These are phyloP conservation scores for Passalora sequoiae DNA, from an alignment of 2,329 filamentous ascomycete genomes.

Conservation along the genomic window DNA sequence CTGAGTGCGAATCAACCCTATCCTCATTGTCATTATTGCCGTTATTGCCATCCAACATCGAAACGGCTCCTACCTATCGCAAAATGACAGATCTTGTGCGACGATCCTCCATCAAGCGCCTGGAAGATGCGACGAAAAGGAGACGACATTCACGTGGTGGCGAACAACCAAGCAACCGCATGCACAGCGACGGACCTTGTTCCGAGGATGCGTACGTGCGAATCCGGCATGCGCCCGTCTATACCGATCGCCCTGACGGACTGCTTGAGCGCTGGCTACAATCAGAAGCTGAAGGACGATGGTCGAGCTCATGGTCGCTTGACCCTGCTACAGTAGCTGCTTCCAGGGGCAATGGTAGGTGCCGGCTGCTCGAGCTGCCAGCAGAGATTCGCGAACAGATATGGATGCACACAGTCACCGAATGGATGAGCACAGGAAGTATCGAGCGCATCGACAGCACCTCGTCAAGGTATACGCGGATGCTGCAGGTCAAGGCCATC, in stretches of 20 bases:
- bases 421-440: constrained; percentile 13
- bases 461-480: not conserved
- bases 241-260: not conserved
- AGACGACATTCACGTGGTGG: too few species aligned
- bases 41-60: too few species aligned
- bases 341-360: not conserved
- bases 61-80: too few species aligned
- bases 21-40: too few species aligned
- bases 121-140: too few species aligned
- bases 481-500: constrained; percentile 16
- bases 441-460: not conserved
- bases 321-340: not conserved
- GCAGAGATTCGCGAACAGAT: constrained; percentile 22
- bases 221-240: not conserved
- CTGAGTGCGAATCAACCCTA: too few species aligned
- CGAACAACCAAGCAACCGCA: too few species aligned
- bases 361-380: constrained; percentile 20
- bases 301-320: not conserved
- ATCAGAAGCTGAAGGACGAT: not conserved
- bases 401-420: constrained; percentile 19
- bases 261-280: not conserved
- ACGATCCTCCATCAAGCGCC: too few species aligned
- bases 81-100: too few species aligned
- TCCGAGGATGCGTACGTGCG: not conserved
- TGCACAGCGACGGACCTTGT: not conserved